A percentile compares a stretch with the other conserved stretches of the same genome.
Evolutionary conservation across 2,329 filamentous ascomycete species (phyloP).

Genomic region (Paraphaeosphaeria sporulosa): DNA sequence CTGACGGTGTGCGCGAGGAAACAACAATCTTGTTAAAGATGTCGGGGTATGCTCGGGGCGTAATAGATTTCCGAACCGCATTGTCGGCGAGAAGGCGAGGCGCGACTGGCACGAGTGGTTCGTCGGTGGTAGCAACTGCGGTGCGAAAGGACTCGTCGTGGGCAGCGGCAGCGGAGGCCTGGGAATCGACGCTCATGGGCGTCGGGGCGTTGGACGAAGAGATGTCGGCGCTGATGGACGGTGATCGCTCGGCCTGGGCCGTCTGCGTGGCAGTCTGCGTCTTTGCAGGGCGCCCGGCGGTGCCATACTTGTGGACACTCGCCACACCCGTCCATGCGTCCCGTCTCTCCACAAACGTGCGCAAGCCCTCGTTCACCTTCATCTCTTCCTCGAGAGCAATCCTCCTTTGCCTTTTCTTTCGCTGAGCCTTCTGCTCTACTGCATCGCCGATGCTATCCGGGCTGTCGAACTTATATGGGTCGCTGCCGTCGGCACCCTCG

Average conservation of each 20-base stretch:
- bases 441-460: constrained; percentile 54
- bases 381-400: constrained; percentile 52
- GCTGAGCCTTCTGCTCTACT: constrained; percentile 38
- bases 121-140: constrained; percentile 6
- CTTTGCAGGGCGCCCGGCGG: constrained; percentile 10
- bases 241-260: background rate
- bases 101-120: constrained; percentile 73
- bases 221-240: constrained; percentile 35
- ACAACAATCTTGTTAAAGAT: constrained; percentile 91
- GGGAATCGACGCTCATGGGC: constrained; percentile 13
- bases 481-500: constrained; percentile 12
- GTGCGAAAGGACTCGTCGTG: background rate
- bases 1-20: constrained; percentile 79
- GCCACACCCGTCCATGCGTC: constrained; percentile 85
- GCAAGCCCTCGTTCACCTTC: constrained; percentile 79
- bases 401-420: constrained; percentile 49
- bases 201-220: constrained; percentile 46
- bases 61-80: constrained; percentile 79
- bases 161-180: constrained; percentile 8
- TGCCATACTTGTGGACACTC: constrained; percentile 53
- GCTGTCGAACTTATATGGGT: constrained; percentile 53
- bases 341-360: constrained; percentile 78
- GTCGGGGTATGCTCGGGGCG: constrained; percentile 74
- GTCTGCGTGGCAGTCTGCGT: background rate
- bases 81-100: constrained; percentile 76